Evolutionary conservation across 2,329 filamentous ascomycete species (phyloP).

Genomic region (Fusarium drepaniforme): DNA sequence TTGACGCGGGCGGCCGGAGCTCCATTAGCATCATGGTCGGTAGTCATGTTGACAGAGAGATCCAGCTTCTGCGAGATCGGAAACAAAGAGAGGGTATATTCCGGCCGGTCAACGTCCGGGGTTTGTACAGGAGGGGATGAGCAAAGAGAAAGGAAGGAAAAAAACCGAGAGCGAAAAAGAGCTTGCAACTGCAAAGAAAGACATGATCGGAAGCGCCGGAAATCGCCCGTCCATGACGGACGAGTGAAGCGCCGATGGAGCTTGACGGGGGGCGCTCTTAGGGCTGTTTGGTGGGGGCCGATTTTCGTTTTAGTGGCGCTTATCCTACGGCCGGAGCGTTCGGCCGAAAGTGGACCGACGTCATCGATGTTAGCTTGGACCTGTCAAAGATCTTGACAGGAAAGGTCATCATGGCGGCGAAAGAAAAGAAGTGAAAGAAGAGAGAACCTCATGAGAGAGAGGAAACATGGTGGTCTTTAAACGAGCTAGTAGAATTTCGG

Average conservation of each 20-base stretch:
- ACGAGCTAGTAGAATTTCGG: not conserved
- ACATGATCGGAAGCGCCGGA: slow-evolving; percentile 40
- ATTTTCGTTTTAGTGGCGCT: slow-evolving; percentile 7
- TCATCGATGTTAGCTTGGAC: not conserved
- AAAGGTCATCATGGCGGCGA: not conserved
- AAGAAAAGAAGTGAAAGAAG: not conserved
- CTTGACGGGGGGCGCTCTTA: slow-evolving; percentile 22
- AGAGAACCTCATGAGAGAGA: not conserved
- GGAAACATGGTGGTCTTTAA: not conserved
- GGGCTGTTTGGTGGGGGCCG: slow-evolving; percentile 21
- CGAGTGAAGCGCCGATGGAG: slow-evolving; percentile 24
- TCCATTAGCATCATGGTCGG: slow-evolving; percentile 41
- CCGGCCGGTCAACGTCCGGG: slow-evolving; percentile 14
- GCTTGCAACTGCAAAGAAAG: slow-evolving; percentile 2
- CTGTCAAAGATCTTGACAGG: not conserved
- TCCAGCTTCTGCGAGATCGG: slow-evolving; percentile 1
- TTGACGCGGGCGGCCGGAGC: slow-evolving; percentile 45
- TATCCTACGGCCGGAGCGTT: slow-evolving; percentile 16
- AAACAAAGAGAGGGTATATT: slow-evolving; percentile 7
- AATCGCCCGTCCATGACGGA: slow-evolving; percentile 26
- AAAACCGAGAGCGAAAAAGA: slow-evolving; percentile 15
- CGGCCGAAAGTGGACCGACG: slow-evolving; percentile 29
- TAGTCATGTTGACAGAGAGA: slow-evolving; percentile 38
- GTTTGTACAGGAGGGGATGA: not conserved
- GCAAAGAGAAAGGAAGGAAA: not conserved